Base-by-base conservation (phyloP, 176 grass and related monocot genomes). In the Paspalum notatum region DNA sequence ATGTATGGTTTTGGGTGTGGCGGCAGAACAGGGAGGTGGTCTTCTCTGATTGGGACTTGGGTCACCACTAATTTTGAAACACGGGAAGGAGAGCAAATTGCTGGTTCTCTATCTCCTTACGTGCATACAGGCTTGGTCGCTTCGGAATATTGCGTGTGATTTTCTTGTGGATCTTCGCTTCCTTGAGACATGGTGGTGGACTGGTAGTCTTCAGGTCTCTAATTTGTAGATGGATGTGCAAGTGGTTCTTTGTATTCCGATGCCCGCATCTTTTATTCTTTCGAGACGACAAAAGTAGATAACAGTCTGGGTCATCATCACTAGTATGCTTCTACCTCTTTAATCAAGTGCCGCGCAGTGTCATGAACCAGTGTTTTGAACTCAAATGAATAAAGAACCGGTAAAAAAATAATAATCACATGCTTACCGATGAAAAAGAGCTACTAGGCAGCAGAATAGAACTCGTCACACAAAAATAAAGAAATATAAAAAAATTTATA, bases 1-100 rank as follows among this genome's bases (percentile, higher is more conserved):
- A 67, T 62, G 68, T 85, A 52, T 61, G 43, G 27, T 85, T 85
- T 85, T 85, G 75, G 66, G 75, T 65, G 58, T 79, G 76, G 76
- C 60, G 50, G 59, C 75, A 54, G 57, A 74, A 48, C 1, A 3
- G 14, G 68, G 22, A 51, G 46, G 48, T 40, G 40, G 45, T 25
- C 44, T 51, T 71, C 41, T 56, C 56, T 64, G 46, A 52, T 69
- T 69, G 32, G n/a, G 45, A 27, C 71, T 14, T 20, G 39, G 49
- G 55, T 21, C 47, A 85, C 48, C 39, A 46, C 46, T 71, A 71
- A 71, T 56, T 85, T 71, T 27, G 46, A 53, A 14, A 20, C 21
- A 21, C 9, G 62, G 44, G 12, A 45, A 38, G 18, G 55, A 3
- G 9, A 50, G 8, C 26, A 41, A 51, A 10, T 65, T 52, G 5